Evolutionary conservation across 768 basidiomycete species (phyloP), one percentile per base, ranked within the genome.

Genomic region (Russula earlei): DNA sequence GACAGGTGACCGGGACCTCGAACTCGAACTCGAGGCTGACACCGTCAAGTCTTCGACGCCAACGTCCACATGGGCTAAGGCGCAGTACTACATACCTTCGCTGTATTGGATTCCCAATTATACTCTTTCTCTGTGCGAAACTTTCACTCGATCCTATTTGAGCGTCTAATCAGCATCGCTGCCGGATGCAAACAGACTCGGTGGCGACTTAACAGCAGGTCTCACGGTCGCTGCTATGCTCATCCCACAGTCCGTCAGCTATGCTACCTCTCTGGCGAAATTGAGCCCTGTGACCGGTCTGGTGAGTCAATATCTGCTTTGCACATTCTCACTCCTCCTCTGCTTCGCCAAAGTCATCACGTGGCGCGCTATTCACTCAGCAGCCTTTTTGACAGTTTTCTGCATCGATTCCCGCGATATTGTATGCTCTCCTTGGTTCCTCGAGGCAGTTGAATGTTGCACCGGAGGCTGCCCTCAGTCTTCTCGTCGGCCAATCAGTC

Each of bases 381-480:
- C 12, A 31, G n/a, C 29, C 17, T 29, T 5, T 17, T 31, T n/a
- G 31, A 24, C 64, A 92, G 87, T 88, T 87, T 62, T 84, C 89
- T 5, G 86, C 91, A 14, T 81, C 90, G 8, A 82, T 97, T 54
- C 91, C 92, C 7, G 85, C 86, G 12, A 79, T 94, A n/a, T 72
- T 87, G 11, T 97, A 96, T 67, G 89, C 88, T 6, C 73, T 95
- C n/a, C 77, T 96, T 4, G 94, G 94, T 17, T 89, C 87, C 24
- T 93, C 83, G 11, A 75, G 81, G 27, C 87, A 87, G 61, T 77
- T 90, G 9, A 89, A 85, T 60, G 87, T 90, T 37, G 91, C 86
- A 3, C 87, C 94, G 2, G 93, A 97, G 66, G 93, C 94, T 1
- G 83, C 93, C 1, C 74, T 96, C 9, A 88, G 85, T 59, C 73